Evolutionary conservation across 495 filamentous ascomycete species (phyloP).

Genomic region (Xylaria palmicola): DNA sequence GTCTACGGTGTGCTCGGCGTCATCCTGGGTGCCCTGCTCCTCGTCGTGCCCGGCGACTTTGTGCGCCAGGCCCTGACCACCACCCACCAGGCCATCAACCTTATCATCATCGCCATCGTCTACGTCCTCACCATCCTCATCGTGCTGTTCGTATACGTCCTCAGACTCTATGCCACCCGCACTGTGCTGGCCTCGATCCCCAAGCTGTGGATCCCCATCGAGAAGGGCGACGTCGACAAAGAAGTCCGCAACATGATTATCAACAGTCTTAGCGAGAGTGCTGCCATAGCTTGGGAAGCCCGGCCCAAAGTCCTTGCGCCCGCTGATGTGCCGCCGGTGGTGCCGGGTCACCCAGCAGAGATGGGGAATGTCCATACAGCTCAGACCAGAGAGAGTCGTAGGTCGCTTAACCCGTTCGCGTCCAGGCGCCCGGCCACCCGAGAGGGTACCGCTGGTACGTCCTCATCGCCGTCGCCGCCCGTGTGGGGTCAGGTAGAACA

Average conservation of each 20-base stretch:
- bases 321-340: slow-evolving; percentile 18
- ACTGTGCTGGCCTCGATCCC: slow-evolving; percentile 78
- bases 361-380: neutral
- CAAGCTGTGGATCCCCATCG: slow-evolving; percentile 76
- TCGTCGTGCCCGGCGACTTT: slow-evolving; percentile 79
- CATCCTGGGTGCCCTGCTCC: slow-evolving; percentile 66
- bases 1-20: slow-evolving; percentile 76
- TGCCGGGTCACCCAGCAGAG: slow-evolving; percentile 8
- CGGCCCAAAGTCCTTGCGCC: slow-evolving; percentile 57
- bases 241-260: slow-evolving; percentile 73
- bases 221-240: slow-evolving; percentile 71
- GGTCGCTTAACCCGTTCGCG: slow-evolving; percentile 24
- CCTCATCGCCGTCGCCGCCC: slow-evolving; percentile 30
- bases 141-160: slow-evolving; percentile 74
- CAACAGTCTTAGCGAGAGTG: slow-evolving; percentile 68
- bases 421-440: slow-evolving; percentile 25
- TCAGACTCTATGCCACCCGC: slow-evolving; percentile 85
- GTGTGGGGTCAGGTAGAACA: slow-evolving; percentile 82
- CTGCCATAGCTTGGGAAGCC: slow-evolving; percentile 76
- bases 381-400: slow-evolving; percentile 7
- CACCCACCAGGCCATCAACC: slow-evolving; percentile 64
- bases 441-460: slow-evolving; percentile 27
- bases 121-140: slow-evolving; percentile 74
- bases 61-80: slow-evolving; percentile 73
- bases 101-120: slow-evolving; percentile 77